These are phyloP conservation scores for Globisporangium carolinianum DNA, from an alignment of 352 stramenopile species.

Conservation along the genomic window DNA sequence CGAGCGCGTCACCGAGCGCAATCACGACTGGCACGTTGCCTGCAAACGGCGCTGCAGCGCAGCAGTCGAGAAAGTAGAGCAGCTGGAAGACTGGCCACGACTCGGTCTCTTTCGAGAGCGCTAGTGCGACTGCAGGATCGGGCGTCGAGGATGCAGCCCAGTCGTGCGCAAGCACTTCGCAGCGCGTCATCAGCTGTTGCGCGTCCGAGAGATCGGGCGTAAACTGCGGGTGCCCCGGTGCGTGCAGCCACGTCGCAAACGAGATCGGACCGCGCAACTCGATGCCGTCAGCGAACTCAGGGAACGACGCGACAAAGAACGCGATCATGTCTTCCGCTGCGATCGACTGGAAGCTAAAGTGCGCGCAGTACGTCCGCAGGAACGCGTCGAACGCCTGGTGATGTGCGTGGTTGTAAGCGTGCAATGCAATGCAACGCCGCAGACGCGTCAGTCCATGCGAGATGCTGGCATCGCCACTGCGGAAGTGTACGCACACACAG, in stretches of 20 bases:
- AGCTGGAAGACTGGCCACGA: conserved; percentile 49
- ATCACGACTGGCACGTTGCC: conserved; percentile 31
- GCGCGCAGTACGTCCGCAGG: conserved; percentile 51
- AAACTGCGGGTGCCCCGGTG: conserved; percentile 50
- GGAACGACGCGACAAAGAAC: conserved; percentile 67
- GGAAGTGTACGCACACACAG: not conserved
- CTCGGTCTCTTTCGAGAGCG: conserved; percentile 52
- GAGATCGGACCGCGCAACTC: conserved; percentile 57
- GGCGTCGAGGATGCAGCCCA: conserved; percentile 34
- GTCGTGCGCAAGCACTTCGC: conserved; percentile 56
- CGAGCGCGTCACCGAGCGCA: conserved; percentile 41
- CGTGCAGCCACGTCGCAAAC: conserved; percentile 65
- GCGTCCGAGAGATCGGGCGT: conserved; percentile 56
- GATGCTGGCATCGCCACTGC: no score
- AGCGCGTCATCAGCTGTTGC: conserved; percentile 61
- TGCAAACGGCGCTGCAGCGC: conserved; percentile 35
- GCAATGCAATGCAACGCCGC: no score
- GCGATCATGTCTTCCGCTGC: conserved; percentile 58
- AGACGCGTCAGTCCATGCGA: no score
- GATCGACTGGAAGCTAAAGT: conserved; percentile 75
- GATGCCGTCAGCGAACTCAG: conserved; percentile 34
- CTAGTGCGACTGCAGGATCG: conserved; percentile 44
- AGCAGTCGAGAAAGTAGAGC: conserved; percentile 70
- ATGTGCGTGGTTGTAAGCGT: not conserved
- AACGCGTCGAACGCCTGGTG: conserved; percentile 59